A percentile compares a stretch with the other conserved stretches of the same genome.
Evolutionary conservation across 305 asterid species (phyloP).

Genomic region (Fraxinus nigra): DNA sequence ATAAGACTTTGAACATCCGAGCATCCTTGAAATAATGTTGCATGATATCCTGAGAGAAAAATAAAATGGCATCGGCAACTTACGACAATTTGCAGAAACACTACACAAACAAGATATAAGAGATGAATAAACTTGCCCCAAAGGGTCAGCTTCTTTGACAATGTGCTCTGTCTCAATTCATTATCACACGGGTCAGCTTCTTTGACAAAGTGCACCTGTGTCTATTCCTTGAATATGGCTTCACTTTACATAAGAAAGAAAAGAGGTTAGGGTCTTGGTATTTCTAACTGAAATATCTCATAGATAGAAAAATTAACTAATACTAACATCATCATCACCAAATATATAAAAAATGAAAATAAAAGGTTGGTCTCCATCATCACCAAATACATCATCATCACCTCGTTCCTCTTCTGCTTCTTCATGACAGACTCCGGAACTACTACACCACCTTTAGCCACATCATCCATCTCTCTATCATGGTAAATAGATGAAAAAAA

Average conservation of each 20-base stretch:
- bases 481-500: not conserved
- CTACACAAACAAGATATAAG: not conserved
- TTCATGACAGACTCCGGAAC: conserved; percentile 57
- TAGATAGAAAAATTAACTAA: too few relatives aligned
- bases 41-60: not conserved
- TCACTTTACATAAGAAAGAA: too few relatives aligned
- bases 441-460: conserved; percentile 25
- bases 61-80: not conserved
- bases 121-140: conserved; percentile 22
- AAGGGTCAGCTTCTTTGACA: conserved; percentile 5
- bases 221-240: too few relatives aligned
- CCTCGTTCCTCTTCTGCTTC: conserved; percentile 58
- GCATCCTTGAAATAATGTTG: conserved; percentile 1
- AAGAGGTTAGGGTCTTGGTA: too few relatives aligned
- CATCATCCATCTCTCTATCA: conserved; percentile 40
- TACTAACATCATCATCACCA: too few relatives aligned
- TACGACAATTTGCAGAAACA: not conserved
- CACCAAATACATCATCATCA: too few relatives aligned
- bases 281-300: too few relatives aligned
- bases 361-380: too few relatives aligned
- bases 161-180: not conserved
- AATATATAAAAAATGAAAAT: too few relatives aligned
- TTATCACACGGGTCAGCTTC: conserved; percentile 4
- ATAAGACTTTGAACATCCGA: not conserved
- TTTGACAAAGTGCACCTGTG: too few relatives aligned